phyloP scores from a whole-genome alignment of 305 asterid genomes.

The Solanum hybrid region DNA sequence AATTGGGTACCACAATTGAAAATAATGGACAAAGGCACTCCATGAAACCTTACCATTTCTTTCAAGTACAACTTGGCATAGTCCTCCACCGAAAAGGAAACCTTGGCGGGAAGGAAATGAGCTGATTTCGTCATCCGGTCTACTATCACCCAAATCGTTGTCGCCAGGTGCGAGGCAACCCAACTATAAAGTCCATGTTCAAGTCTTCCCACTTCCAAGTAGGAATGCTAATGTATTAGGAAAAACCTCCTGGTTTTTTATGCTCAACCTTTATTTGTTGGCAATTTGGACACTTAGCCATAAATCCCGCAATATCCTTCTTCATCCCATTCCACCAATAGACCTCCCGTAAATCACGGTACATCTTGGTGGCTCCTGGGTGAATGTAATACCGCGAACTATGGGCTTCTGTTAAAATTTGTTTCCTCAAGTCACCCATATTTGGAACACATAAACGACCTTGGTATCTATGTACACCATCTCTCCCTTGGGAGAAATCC shows the following conservation, averaged over 20 bases:
- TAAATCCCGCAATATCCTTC: neutral
- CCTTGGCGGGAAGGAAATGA: neutral
- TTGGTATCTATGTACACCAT: neutral
- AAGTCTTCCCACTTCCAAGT: neutral
- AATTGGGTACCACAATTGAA: neutral
- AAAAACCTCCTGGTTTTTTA: neutral
- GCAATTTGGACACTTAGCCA: neutral
- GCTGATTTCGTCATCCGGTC: neutral
- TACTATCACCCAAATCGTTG: neutral
- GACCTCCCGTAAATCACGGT: neutral
- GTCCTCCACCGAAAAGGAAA: neutral
- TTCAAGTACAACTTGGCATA: neutral
- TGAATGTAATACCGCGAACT: neutral
- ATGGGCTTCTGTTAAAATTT: neutral
- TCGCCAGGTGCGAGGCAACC: neutral
- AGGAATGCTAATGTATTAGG: neutral
- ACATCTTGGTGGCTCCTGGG: neutral
- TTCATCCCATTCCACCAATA: neutral
- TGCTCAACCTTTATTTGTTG: neutral
- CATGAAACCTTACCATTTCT: neutral
- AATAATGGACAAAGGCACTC: neutral
- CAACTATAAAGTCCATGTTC: neutral
- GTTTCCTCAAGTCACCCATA: neutral
- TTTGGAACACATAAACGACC: neutral
- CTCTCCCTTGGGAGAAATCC: neutral